Percentiles rank a stretch among this genome's conserved stretches.
Evolutionary conservation across 2,329 filamentous ascomycete species (phyloP).

Genomic region (Diatrype stigma): DNA sequence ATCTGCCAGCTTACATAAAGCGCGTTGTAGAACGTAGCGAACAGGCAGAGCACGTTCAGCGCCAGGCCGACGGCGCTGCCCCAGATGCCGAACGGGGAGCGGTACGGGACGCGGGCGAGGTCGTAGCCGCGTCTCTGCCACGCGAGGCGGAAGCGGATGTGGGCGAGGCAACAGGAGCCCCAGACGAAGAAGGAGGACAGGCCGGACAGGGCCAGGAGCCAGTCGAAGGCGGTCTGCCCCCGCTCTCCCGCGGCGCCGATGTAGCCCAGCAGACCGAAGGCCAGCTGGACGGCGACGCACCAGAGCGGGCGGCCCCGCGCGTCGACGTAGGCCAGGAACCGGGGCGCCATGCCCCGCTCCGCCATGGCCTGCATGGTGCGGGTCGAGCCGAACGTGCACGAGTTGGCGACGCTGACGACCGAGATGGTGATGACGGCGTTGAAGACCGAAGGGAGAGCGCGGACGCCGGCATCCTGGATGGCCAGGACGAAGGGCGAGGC

Average conservation of each 20-base stretch:
- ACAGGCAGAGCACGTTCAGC: conserved; percentile 63
- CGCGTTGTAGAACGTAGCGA: conserved; percentile 69
- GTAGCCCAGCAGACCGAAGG: conserved; percentile 58
- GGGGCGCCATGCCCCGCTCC: conserved; percentile 48
- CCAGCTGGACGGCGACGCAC: conserved; percentile 48
- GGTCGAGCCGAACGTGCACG: conserved; percentile 46
- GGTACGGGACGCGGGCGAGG: conserved; percentile 45
- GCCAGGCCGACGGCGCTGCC: conserved; percentile 66
- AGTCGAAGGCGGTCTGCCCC: conserved; percentile 50
- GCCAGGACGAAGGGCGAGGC: conserved; percentile 49
- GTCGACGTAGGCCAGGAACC: conserved; percentile 57
- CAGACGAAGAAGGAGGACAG: conserved; percentile 73
- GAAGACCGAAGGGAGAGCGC: conserved; percentile 47
- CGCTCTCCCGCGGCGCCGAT: conserved; percentile 40
- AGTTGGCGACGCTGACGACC: conserved; percentile 49
- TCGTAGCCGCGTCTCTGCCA: conserved; percentile 57
- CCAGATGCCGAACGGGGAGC: conserved; percentile 49
- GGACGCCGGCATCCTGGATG: conserved; percentile 46
- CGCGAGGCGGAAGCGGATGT: conserved; percentile 61
- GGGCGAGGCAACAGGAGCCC: conserved; percentile 62
- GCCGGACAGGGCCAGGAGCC: conserved; percentile 67
- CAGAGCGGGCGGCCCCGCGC: conserved; percentile 55
- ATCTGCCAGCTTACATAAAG: conserved; percentile 41
- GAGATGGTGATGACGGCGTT: conserved; percentile 50
- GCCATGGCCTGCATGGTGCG: conserved; percentile 49